Evolutionary conservation across 1,284 basidiomycete genomes (phyloP), one percentile per base, ranked within the genome.

Genomic region (Moniliophthora roreri): DNA sequence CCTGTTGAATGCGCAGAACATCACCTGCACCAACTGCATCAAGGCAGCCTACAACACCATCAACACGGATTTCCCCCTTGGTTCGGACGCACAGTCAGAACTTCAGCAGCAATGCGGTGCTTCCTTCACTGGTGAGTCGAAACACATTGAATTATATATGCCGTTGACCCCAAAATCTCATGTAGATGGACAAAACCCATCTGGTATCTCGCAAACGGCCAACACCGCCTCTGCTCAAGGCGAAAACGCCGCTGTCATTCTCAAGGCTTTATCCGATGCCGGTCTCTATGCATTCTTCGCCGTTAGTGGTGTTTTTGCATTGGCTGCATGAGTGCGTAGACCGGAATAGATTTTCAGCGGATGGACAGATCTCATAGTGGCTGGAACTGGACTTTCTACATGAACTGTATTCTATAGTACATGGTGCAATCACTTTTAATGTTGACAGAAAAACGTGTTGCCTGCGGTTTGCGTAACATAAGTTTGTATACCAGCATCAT

Each of bases 11-110:
- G 74, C 79, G 4, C 54, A 63, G 35, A 81, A 78, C 59, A 66
- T 79, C 26, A 72, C 72, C 28, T 85, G 82, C 72, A 73, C 80
- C 32, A 69, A 79, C 66, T 85, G 84, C 65, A 63, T 71, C 56
- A 81, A 85, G 69, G 73, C 69, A 41, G 69, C 73, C 3, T 82
- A 76, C 69, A 79, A 77, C 62, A 65, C 80, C 56, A 54, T 81
- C 48, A 69, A 67, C 51, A 48, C 60, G 18, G 66, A 72, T 32
- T 63, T 74, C 52, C 78, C 80, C 10, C 59, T 63, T 13, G 55
- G 64, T 37, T 6, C 6, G 6, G 60, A 68, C 58, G 56, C 63
- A 7, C 62, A 65, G 15, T 59, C 69, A 20, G 65, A 64, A 13
- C 55, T 81, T 11, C 64, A 73, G 48, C 56, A 58, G 0, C 63